A percentile compares a stretch with the other conserved stretches of the same genome.
Evolutionary conservation across 371 early-diverging fungal species (phyloP).

Genomic region (Sporodiniella umbellata): DNA sequence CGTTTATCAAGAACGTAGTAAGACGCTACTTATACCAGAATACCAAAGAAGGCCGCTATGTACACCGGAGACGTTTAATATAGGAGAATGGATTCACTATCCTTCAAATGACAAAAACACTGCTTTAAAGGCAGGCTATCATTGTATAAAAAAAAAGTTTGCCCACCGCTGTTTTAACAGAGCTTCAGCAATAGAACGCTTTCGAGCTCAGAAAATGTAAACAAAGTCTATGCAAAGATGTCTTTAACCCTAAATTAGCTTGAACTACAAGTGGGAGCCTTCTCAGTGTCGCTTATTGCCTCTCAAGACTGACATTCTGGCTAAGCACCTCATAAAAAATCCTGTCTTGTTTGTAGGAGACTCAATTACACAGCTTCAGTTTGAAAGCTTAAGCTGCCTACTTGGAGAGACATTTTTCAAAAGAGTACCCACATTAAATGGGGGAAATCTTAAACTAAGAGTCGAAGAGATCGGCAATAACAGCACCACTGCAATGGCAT

Average conservation of each 20-base stretch:
- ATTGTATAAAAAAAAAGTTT: slow-evolving; percentile 30
- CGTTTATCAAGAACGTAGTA: not conserved
- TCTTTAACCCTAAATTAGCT: slow-evolving; percentile 9
- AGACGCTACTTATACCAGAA: not conserved
- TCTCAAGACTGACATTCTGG: slow-evolving; percentile 20
- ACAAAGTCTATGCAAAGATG: not conserved
- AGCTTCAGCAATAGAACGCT: slow-evolving; percentile 18
- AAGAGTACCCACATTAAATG: slow-evolving; percentile 21
- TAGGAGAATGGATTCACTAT: slow-evolving; percentile 33
- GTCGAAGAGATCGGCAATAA: slow-evolving; percentile 15
- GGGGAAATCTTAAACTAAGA: slow-evolving; percentile 25
- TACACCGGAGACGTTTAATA: slow-evolving; percentile 28
- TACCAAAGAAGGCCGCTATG: slow-evolving; percentile 10
- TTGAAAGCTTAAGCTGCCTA: slow-evolving; percentile 40
- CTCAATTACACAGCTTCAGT: slow-evolving; percentile 46
- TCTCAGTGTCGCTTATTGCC: slow-evolving; percentile 22
- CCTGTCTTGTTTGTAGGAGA: slow-evolving; percentile 45
- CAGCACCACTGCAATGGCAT: slow-evolving; percentile 31
- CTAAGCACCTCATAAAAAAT: slow-evolving; percentile 30
- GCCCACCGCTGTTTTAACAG: slow-evolving; percentile 45
- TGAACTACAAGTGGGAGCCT: slow-evolving; percentile 42
- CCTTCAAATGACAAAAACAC: slow-evolving; percentile 18
- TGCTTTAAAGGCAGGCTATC: slow-evolving; percentile 26
- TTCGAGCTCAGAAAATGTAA: slow-evolving; percentile 34
- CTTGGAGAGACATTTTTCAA: slow-evolving; percentile 23